A percentile compares a stretch with the other conserved stretches of the same genome.
Conservation (phyloP, 352 stramenopile species). For the Pythium oligandrum region DNA sequence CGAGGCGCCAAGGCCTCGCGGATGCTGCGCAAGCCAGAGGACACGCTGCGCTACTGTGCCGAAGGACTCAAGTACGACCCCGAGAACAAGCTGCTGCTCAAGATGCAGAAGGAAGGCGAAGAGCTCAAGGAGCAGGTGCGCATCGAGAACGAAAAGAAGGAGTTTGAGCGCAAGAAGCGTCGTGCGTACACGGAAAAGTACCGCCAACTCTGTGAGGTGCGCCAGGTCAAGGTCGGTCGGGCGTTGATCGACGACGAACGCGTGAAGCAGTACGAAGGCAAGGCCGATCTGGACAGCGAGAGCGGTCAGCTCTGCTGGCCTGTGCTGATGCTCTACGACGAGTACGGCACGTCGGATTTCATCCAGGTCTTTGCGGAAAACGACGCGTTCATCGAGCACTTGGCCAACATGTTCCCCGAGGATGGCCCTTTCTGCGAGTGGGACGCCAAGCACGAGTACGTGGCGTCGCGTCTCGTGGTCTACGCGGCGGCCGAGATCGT, state of each 20-base stretch:
- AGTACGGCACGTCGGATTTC: conserved; percentile 83
- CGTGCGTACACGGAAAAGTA: conserved; percentile 74
- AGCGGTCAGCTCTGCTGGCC: conserved; percentile 70
- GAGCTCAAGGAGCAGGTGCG: conserved; percentile 59
- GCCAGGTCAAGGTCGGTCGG: conserved; percentile 60
- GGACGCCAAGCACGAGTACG: conserved; percentile 66
- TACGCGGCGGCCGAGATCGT: conserved; percentile 74
- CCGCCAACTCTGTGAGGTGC: conserved; percentile 59
- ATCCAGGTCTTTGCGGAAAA: conserved; percentile 77
- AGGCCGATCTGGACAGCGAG: conserved; percentile 64
- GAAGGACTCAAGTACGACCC: conserved; percentile 71
- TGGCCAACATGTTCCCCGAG: conserved; percentile 88
- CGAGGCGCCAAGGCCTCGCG: conserved; percentile 78
- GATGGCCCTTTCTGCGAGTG: conserved; percentile 80
- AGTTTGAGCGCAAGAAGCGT: conserved; percentile 62
- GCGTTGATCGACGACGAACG: conserved; percentile 77
- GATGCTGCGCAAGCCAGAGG: conserved; percentile 69
- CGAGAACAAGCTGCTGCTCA: conserved; percentile 71
- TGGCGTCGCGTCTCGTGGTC: conserved; percentile 69
- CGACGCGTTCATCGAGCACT: conserved; percentile 77
- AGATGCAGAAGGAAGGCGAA: conserved; percentile 57
- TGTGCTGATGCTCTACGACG: conserved; percentile 81
- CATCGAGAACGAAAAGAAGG: conserved; percentile 54
- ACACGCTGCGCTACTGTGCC: conserved; percentile 80
- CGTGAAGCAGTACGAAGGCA: conserved; percentile 78